phyloP scores from a whole-genome alignment of 495 filamentous ascomycete genomes.

The Xylaria castorea region DNA sequence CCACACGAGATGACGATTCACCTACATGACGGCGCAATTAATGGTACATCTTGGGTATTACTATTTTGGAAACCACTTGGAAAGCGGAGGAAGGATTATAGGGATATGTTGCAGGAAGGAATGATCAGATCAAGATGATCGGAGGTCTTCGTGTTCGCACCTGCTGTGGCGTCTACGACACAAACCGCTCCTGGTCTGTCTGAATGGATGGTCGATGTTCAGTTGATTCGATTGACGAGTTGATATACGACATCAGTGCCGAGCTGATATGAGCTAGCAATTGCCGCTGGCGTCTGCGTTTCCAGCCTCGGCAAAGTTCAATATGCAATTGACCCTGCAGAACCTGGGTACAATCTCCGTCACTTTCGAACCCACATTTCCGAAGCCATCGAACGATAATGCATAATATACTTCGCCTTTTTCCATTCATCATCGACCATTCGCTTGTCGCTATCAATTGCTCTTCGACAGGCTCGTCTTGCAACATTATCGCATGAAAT shows the following conservation, averaged over 20 bases:
- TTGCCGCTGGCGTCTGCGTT: not conserved
- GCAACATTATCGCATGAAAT: constrained; percentile 23
- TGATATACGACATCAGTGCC: not conserved
- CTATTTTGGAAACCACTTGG: constrained; percentile 31
- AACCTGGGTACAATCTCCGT: not conserved
- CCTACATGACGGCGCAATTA: constrained; percentile 37
- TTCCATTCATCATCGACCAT: constrained; percentile 34
- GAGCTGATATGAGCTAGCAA: constrained; percentile 6
- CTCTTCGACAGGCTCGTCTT: constrained; percentile 28
- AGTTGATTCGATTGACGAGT: not conserved
- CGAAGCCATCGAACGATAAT: constrained; percentile 36
- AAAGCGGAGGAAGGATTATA: constrained; percentile 14
- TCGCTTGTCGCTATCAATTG: constrained; percentile 30
- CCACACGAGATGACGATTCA: constrained; percentile 38
- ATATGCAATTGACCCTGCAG: not conserved
- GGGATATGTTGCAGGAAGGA: constrained; percentile 13
- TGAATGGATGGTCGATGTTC: not conserved
- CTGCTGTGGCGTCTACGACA: not conserved
- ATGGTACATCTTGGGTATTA: constrained; percentile 34
- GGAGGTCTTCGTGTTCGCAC: not conserved
- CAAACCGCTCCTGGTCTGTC: not conserved
- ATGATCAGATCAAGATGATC: not conserved
- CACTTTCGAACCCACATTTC: not conserved
- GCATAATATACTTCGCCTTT: constrained; percentile 40
- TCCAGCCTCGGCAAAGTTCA: not conserved